Conservation (phyloP, 2,329 filamentous ascomycete species). For the Exophiala aquamarina region DNA sequence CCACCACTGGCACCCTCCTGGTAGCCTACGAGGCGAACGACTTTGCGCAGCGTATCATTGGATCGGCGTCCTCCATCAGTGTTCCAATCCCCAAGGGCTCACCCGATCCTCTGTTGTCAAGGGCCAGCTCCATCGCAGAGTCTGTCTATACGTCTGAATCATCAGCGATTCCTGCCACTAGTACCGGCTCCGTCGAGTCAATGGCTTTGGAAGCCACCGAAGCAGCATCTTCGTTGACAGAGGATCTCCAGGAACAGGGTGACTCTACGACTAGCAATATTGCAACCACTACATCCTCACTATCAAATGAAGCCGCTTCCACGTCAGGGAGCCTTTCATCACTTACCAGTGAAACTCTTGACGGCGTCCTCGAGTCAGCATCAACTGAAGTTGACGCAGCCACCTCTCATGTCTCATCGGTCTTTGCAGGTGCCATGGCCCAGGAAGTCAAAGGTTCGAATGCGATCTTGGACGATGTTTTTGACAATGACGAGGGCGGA, state of each 20-base stretch:
- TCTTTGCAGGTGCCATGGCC: slow-evolving; percentile 44
- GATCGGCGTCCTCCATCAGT: slow-evolving; percentile 4
- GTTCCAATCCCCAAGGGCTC: neutral
- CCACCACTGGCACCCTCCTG: neutral
- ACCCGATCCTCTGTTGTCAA: neutral
- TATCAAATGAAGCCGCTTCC: slow-evolving; percentile 7
- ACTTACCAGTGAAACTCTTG: slow-evolving; percentile 8
- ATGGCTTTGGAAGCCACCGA: slow-evolving; percentile 12
- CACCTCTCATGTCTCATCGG: slow-evolving; percentile 14
- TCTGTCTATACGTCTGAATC: slow-evolving; percentile 1
- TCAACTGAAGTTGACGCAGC: slow-evolving; percentile 17
- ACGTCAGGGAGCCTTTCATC: slow-evolving; percentile 6
- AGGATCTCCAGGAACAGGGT: slow-evolving; percentile 1
- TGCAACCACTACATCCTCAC: slow-evolving; percentile 6
- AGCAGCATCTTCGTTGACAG: slow-evolving; percentile 8
- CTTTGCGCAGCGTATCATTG: slow-evolving; percentile 34
- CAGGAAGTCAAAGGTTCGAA: slow-evolving; percentile 48
- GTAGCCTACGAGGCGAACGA: slow-evolving; percentile 10
- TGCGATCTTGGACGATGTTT: slow-evolving; percentile 50
- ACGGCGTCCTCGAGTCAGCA: slow-evolving; percentile 16
- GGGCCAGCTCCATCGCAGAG: slow-evolving; percentile 26
- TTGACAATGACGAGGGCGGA: slow-evolving; percentile 47
- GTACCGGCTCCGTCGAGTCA: slow-evolving; percentile 33
- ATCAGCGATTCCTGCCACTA: slow-evolving; percentile 29
- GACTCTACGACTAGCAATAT: neutral